Percentiles rank a stretch among this genome's conserved stretches.
Conservation (phyloP, 164 flowering plant genomes). For the Umbilicus rupestris region DNA sequence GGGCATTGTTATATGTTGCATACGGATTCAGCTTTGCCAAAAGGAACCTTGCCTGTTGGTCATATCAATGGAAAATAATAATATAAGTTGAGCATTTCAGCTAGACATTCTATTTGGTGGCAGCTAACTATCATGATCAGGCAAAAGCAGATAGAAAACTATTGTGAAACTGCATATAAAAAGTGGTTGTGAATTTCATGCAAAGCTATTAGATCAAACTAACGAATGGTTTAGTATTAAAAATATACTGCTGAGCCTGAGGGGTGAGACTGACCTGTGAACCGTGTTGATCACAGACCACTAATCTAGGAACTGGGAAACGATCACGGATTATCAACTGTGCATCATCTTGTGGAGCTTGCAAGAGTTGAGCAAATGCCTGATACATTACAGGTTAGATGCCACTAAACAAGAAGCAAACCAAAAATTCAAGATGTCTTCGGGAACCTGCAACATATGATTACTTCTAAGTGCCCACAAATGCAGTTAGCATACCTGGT, state of each 20-base stretch:
- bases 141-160: too few species aligned
- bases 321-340: slow-evolving; percentile 61
- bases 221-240: too few species aligned
- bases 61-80: neutral
- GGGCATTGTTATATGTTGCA: slow-evolving; percentile 67
- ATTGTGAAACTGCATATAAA: too few species aligned
- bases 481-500: slow-evolving; percentile 35
- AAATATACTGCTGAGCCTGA: neutral
- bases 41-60: slow-evolving; percentile 70
- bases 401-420: neutral
- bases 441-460: too few species aligned
- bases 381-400: slow-evolving; percentile 14
- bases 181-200: too few species aligned
- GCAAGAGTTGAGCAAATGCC: slow-evolving; percentile 74
- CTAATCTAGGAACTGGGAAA: slow-evolving; percentile 88
- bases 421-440: neutral
- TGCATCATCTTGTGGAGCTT: slow-evolving; percentile 78
- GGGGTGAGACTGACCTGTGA: slow-evolving; percentile 56
- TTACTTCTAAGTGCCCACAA: neutral
- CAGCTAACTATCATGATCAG: too few species aligned
- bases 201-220: neutral
- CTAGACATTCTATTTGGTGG: too few species aligned
- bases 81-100: neutral
- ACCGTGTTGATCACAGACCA: slow-evolving; percentile 95
- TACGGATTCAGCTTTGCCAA: slow-evolving; percentile 90